phyloP scores from a whole-genome alignment of 169 alveolate species.

The Plasmodium knowlesi region DNA sequence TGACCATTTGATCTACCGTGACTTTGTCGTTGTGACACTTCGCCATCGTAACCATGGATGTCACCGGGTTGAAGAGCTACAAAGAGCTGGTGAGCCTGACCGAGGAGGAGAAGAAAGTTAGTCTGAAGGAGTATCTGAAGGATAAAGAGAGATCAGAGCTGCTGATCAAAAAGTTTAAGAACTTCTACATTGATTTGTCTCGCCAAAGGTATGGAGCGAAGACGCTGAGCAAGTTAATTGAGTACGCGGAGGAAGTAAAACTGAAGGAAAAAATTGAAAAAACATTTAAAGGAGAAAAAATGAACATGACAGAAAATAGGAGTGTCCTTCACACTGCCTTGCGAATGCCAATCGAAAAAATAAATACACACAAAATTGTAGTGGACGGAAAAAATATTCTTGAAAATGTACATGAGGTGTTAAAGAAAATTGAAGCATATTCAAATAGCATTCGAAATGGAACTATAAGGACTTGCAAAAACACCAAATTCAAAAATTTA shows the following conservation, averaged over 20 bases:
- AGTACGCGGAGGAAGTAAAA: conserved; percentile 67
- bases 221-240: conserved; percentile 34
- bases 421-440: conserved; percentile 82
- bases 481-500: conserved; percentile 91
- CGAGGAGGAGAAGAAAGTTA: conserved; percentile 40
- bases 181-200: conserved; percentile 50
- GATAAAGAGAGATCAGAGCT: conserved; percentile 53
- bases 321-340: conserved; percentile 97
- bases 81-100: conserved; percentile 36
- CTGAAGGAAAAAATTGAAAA: conserved; percentile 76
- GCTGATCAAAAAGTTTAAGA: conserved; percentile 51
- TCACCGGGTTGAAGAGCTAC: conserved; percentile 50
- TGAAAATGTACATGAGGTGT: conserved; percentile 81
- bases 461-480: conserved; percentile 92
- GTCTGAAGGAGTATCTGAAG: conserved; percentile 56
- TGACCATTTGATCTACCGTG: not conserved
- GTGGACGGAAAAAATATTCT: conserved; percentile 81
- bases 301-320: conserved; percentile 96
- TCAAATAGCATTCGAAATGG: conserved; percentile 89
- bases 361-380: conserved; percentile 37
- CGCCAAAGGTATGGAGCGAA: conserved; percentile 64
- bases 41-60: conserved; percentile 21
- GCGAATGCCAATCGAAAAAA: conserved; percentile 88
- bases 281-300: conserved; percentile 89
- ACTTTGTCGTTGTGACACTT: not conserved